phyloP scores from a whole-genome alignment of 2,329 filamentous ascomycete genomes.

The Colletotrichum incanum region DNA sequence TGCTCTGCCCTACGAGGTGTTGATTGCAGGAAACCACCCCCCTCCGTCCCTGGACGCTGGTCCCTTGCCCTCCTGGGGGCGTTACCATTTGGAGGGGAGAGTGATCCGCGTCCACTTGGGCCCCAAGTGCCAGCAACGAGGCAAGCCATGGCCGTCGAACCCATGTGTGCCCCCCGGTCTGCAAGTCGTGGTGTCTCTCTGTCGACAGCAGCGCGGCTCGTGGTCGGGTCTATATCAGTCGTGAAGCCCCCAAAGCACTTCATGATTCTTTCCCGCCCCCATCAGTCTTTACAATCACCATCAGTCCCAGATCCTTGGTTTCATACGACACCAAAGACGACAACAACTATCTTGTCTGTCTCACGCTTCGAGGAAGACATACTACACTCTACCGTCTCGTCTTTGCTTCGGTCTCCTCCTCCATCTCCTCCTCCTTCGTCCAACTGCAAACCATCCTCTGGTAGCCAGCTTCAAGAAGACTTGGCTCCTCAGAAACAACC shows the following conservation, averaged over 20 bases:
- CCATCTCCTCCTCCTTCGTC: neutral
- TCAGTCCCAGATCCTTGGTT: conserved; percentile 28
- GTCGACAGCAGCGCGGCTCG: conserved; percentile 36
- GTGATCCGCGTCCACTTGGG: conserved; percentile 37
- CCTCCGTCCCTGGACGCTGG: conserved; percentile 32
- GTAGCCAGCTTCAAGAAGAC: neutral
- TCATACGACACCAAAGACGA: conserved; percentile 11
- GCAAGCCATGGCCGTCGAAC: conserved; percentile 30
- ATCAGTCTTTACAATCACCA: conserved; percentile 35
- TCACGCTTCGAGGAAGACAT: conserved; percentile 21
- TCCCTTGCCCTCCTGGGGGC: conserved; percentile 17
- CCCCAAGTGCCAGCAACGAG: conserved; percentile 31
- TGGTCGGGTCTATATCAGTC: conserved; percentile 44
- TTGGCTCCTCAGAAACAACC: neutral
- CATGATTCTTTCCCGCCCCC: conserved; percentile 39
- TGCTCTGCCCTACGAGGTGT: conserved; percentile 42
- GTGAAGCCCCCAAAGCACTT: conserved; percentile 42
- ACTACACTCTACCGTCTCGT: neutral
- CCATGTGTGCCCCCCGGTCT: conserved; percentile 31
- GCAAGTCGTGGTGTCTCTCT: conserved; percentile 32
- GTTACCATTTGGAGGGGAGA: conserved; percentile 21
- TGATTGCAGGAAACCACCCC: conserved; percentile 23
- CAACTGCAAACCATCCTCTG: neutral
- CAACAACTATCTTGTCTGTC: conserved; percentile 16
- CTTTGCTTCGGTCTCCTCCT: neutral